Evolutionary conservation across 768 basidiomycete genomes (phyloP), one percentile per base, ranked within the genome.

Genomic region (Suillus weaverae): DNA sequence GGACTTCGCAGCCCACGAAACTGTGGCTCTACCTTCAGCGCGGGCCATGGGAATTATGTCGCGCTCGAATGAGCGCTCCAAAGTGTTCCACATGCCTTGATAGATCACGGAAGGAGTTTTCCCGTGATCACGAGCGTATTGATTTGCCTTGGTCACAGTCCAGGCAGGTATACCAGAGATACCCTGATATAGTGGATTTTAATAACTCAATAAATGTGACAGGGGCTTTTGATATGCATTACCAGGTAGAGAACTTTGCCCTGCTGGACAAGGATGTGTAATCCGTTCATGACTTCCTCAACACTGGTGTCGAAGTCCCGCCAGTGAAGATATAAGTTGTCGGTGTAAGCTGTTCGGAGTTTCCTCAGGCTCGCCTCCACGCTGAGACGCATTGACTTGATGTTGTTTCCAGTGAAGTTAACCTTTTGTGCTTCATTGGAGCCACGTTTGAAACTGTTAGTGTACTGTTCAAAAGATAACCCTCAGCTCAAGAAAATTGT

Each of bases 341-440:
- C 65, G n/a, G 75, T 66, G 32, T 70, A 72, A 44, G 68, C 71
- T 48, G 70, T 66, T n/a, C 71, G 60, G n/a, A 73, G 66, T 46
- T 69, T 71, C 59, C 70, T 68, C 62, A 68, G 62, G 61, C 63
- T 67, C 9, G 70, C 77, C 30, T 73, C 69, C 2, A 85, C 72
- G 26, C 80, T 79, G 51, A 83, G 39, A 32, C 76, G 73, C 70
- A 85, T 70, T 4, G 76, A 77, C 68, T 86, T 85, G 65, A 73
- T 63, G 64, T 75, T 78, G 69, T 89, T 87, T 2, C 87, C 87
- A 2, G 68, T 69, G 66, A 80, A 84, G 56, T 81, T 72, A 1
- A 77, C 72, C 51, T 82, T 78, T 51, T 80, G 75, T 22, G 62
- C 61, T 63, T 68, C 51, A 14, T 36, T 33, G 10, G 72, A 57